phyloP scores from a whole-genome alignment of 2,329 filamentous ascomycete species.

The Diplodia intermedia region DNA sequence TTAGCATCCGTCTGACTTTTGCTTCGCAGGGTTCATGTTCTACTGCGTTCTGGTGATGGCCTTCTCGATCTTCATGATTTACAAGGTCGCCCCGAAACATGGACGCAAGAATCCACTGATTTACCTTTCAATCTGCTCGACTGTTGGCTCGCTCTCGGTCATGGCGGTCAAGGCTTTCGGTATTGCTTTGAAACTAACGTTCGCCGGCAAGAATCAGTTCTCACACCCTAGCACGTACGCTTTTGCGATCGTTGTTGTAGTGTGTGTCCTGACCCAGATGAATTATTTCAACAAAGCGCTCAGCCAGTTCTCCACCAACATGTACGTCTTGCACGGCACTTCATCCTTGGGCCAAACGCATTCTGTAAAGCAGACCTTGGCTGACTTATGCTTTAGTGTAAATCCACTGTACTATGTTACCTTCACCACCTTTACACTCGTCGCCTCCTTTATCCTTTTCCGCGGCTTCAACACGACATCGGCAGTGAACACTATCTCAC shows the following conservation, averaged over 20 bases:
- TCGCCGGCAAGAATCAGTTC: constrained; percentile 94
- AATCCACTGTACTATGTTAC: constrained; percentile 98
- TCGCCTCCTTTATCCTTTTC: constrained; percentile 95
- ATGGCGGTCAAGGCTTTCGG: constrained; percentile 99
- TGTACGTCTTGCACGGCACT: constrained; percentile 67
- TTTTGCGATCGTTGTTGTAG: constrained; percentile 88
- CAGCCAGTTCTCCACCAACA: constrained; percentile 95
- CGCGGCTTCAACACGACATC: constrained; percentile 95
- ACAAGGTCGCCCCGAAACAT: constrained; percentile 85
- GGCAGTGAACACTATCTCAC: constrained; percentile 86
- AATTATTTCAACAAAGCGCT: constrained; percentile 99
- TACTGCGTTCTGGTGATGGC: constrained; percentile 81
- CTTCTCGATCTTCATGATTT: constrained; percentile 95
- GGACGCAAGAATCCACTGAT: constrained; percentile 96
- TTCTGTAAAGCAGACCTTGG: neutral
- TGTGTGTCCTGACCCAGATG: constrained; percentile 99
- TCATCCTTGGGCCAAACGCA: neutral
- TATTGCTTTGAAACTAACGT: constrained; percentile 93
- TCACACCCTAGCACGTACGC: constrained; percentile 94
- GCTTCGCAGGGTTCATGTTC: constrained; percentile 76
- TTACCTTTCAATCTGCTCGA: constrained; percentile 97
- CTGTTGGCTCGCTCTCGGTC: constrained; percentile 94
- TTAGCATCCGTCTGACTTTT: neutral
- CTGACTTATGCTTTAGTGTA: constrained; percentile 65
- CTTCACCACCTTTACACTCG: constrained; percentile 92